Percentiles rank a stretch among this genome's conserved stretches.
These are phyloP conservation scores for Populus deltoides DNA, from an alignment of 345 rosid species.

Conservation along the genomic window DNA sequence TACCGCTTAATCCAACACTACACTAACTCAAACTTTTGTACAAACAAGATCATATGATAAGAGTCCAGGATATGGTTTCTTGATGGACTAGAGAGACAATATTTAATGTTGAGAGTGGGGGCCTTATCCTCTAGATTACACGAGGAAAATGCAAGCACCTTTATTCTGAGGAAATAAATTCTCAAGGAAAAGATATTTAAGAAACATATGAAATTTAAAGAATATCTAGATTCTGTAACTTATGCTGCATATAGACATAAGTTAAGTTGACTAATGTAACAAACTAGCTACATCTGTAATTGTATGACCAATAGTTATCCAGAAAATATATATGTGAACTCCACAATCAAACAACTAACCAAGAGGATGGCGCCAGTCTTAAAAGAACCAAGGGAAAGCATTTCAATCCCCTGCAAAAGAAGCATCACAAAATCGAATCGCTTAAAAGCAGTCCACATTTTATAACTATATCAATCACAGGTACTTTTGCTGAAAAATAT, in stretches of 20 bases:
- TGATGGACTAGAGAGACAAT: not conserved
- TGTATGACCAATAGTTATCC: not conserved
- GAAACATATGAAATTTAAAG: not conserved
- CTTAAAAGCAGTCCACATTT: not conserved
- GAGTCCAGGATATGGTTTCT: not conserved
- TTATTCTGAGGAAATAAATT: not conserved
- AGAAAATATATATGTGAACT: not conserved
- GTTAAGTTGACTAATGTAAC: not conserved
- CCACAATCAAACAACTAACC: constrained; percentile 41
- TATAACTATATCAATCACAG: not conserved
- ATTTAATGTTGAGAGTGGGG: not conserved
- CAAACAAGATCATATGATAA: not conserved
- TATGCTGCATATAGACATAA: not conserved
- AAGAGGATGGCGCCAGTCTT: constrained; percentile 95
- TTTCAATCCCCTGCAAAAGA: constrained; percentile 83
- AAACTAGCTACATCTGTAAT: not conserved
- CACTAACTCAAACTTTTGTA: not conserved
- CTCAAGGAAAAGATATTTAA: not conserved
- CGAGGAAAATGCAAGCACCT: not conserved
- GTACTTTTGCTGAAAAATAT: not conserved
- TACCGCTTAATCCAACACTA: not conserved
- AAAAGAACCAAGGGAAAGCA: constrained; percentile 97
- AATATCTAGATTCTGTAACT: not conserved
- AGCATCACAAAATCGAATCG: not conserved
- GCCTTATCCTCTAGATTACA: not conserved